A percentile compares a stretch with the other conserved stretches of the same genome.
Conservation (phyloP, 2,329 filamentous ascomycete genomes). For the Paracorniculantispora psalliotae region DNA sequence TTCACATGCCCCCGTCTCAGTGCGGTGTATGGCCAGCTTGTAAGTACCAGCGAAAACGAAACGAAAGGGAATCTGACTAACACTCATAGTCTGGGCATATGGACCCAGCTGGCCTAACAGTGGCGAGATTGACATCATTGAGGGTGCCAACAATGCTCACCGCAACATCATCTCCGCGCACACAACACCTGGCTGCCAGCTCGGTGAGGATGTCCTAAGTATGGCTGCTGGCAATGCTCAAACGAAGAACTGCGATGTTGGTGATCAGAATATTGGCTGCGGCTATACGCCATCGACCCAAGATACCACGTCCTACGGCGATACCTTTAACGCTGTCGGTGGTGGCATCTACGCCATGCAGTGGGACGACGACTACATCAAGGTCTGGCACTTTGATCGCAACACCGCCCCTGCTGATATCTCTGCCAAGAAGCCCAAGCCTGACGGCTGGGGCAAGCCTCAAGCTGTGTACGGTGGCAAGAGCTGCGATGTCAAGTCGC, state of each 20-base stretch:
- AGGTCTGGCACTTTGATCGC: conserved; percentile 74
- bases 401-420: conserved; percentile 62
- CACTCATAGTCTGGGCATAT: conserved; percentile 45
- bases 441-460: conserved; percentile 63
- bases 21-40: conserved; percentile 73
- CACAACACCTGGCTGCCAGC: conserved; percentile 38
- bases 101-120: conserved; percentile 54
- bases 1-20: conserved; percentile 65
- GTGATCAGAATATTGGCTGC: conserved; percentile 38
- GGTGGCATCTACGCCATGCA: conserved; percentile 68
- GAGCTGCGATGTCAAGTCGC: conserved; percentile 58
- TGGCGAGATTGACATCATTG: conserved; percentile 67
- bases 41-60: conserved; percentile 28
- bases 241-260: conserved; percentile 32
- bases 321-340: conserved; percentile 59
- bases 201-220: conserved; percentile 11
- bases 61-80: not conserved
- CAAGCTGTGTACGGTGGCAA: conserved; percentile 61
- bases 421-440: conserved; percentile 51
- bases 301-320: conserved; percentile 50
- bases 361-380: conserved; percentile 65
- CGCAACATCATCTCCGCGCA: conserved; percentile 59
- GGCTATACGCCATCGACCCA: conserved; percentile 35
- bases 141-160: conserved; percentile 60
- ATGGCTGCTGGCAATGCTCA: conserved; percentile 10